phyloP scores from a whole-genome alignment of 805 yeast species.

The Wickerhamiella spandovensis region DNA sequence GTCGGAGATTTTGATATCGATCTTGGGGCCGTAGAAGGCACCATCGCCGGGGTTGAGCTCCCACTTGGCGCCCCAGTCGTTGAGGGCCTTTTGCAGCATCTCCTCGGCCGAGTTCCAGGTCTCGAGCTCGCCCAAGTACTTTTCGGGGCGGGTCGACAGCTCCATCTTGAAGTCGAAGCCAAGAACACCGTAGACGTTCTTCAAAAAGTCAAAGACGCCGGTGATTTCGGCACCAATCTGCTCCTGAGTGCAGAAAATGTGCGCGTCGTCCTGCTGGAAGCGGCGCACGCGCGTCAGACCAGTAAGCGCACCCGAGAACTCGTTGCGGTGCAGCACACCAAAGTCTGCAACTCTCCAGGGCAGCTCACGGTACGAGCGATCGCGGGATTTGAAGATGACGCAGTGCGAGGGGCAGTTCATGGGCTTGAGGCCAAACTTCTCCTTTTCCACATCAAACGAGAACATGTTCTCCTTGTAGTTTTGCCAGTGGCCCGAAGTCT shows the following conservation, averaged over 20 bases:
- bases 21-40: constrained; percentile 94
- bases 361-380: constrained; percentile 89
- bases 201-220: constrained; percentile 73
- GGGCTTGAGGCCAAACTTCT: constrained; percentile 86
- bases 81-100: constrained; percentile 69
- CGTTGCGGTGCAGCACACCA: constrained; percentile 95
- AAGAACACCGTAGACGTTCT: constrained; percentile 75
- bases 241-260: constrained; percentile 86
- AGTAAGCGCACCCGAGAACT: constrained; percentile 86
- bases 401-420: constrained; percentile 98
- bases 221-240: constrained; percentile 81
- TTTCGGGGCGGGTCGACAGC: constrained; percentile 93
- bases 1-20: constrained; percentile 90
- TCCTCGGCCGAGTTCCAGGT: constrained; percentile 90
- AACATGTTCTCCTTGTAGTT: constrained; percentile 98
- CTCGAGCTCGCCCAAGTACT: constrained; percentile 84
- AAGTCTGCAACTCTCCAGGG: constrained; percentile 99
- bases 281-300: constrained; percentile 95
- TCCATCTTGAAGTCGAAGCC: constrained; percentile 96
- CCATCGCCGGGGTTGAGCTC: constrained; percentile 95
- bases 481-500: constrained; percentile 97
- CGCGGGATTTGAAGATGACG: constrained; percentile 78
- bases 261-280: constrained; percentile 99
- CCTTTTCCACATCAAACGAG: constrained; percentile 92
- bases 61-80: constrained; percentile 82